Conservation (phyloP, 345 rosid genomes). For the Eucalyptus caleyi region DNA sequence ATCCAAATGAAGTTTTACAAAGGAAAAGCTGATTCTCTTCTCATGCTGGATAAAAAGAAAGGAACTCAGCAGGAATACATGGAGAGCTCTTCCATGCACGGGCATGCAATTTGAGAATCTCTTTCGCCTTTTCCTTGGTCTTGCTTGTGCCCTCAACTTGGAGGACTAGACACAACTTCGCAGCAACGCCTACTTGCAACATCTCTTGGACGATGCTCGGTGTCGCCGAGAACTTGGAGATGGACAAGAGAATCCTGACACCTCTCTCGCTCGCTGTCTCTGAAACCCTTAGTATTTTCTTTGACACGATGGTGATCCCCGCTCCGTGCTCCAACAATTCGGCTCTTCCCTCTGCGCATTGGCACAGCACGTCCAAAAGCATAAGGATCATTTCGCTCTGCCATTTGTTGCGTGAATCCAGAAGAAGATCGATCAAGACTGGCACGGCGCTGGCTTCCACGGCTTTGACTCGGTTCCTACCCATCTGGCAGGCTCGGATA, state of each 20-base stretch:
- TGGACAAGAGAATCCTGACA: constrained; percentile 42
- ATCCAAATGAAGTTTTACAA: background rate
- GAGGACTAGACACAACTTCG: constrained; percentile 53
- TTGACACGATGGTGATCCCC: constrained; percentile 59
- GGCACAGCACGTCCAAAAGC: constrained; percentile 44
- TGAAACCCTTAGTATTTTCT: constrained; percentile 69
- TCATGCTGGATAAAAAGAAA: constrained; percentile 19
- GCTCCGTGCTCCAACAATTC: constrained; percentile 50
- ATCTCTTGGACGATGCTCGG: constrained; percentile 42
- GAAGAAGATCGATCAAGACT: constrained; percentile 47
- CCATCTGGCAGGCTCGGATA: constrained; percentile 37
- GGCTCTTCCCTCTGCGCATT: constrained; percentile 72
- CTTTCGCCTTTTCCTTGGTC: constrained; percentile 51
- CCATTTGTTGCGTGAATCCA: constrained; percentile 39
- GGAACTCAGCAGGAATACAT: constrained; percentile 29
- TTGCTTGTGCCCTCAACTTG: constrained; percentile 36
- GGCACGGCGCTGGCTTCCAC: constrained; percentile 47
- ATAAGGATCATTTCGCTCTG: constrained; percentile 35
- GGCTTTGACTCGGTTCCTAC: constrained; percentile 57
- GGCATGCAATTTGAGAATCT: constrained; percentile 57
- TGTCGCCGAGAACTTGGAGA: constrained; percentile 56
- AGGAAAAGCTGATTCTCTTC: background rate
- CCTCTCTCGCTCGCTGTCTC: constrained; percentile 47
- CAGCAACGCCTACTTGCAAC: constrained; percentile 57
- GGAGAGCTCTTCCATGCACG: constrained; percentile 54